Evolutionary conservation across 2,329 filamentous ascomycete genomes (phyloP), one percentile per base, ranked within the genome.

Genomic region (Botrytis fabae): DNA sequence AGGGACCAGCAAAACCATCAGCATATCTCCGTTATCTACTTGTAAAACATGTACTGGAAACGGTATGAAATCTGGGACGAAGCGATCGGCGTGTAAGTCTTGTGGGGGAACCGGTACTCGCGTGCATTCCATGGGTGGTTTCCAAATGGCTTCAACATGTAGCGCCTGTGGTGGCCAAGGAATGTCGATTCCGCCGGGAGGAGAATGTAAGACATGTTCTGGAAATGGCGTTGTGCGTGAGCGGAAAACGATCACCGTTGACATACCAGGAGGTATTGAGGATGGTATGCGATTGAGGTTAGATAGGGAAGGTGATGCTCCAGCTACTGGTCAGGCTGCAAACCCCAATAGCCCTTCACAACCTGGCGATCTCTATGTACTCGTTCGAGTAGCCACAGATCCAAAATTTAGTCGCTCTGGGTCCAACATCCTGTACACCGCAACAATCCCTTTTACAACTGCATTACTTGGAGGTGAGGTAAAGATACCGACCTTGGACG

Each of bases 141-240:
- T 99, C 84, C 95, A 98, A 84, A 95, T 99, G 91, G 93, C 93
- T 7, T 93, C 93, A 75, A 97, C 94, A 1, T 99, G 96, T 82
- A 86, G 88, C 32, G 84, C 89, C 51, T 99, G 96, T 81, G 91
- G 90, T 69, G 96, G 96, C 4, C 90, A 89, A 62, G 96, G 96
- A 65, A 85, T 91, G 70, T 86, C 88, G 3, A 91, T 94, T 48
- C 94, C 96, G 3, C 89, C 88, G 77, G 94, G 94, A 62, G 91
- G 90, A 18, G 93, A 97, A 80, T 99, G 96, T 83, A 85, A 86
- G 73, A 88, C 89, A 0, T 99, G 96, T 82, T 84, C 86, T 74
- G 96, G 96, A 54, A 90, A 94, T 71, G 96, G 96, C 63, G 95
- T 97, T 25, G 88, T 94, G 51, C 88, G 94, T 78, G 93, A 97